Evolutionary conservation across 1,139 yeast genomes (phyloP).

Genomic region (Diutina sp.): DNA sequence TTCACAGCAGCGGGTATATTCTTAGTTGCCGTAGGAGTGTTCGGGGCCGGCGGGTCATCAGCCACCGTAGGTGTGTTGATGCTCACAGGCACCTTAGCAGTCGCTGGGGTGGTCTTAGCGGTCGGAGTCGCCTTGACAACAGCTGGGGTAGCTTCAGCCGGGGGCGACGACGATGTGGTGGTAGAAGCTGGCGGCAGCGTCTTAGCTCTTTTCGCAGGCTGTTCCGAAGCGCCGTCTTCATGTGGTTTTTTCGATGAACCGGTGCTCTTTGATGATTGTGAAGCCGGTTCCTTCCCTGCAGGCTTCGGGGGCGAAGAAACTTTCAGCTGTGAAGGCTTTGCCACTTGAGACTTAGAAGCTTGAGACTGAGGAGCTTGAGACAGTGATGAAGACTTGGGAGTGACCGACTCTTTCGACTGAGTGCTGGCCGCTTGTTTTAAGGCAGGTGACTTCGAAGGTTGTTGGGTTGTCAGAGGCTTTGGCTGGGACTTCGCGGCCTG

Average conservation of each 20-base stretch:
- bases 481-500: too few species aligned
- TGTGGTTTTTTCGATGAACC: not conserved
- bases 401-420: too few species aligned
- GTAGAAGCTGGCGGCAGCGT: not conserved
- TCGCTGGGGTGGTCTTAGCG: not conserved
- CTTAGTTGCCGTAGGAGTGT: too few species aligned
- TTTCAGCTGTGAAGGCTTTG: not conserved
- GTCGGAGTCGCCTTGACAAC: not conserved
- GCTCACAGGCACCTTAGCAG: too few species aligned
- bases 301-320: not conserved
- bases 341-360: not conserved
- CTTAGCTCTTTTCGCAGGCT: not conserved
- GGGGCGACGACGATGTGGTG: not conserved
- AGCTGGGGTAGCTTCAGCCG: not conserved
- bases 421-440: too few species aligned
- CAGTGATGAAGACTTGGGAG: not conserved
- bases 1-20: too few species aligned
- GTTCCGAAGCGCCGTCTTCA: not conserved
- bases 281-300: not conserved
- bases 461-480: too few species aligned
- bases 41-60: too few species aligned
- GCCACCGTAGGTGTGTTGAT: too few species aligned
- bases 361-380: not conserved
- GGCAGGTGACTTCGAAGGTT: too few species aligned
- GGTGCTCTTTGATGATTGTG: not conserved